phyloP scores from a whole-genome alignment of 169 alveolate genomes.

The Plasmodium cynomolgi region DNA sequence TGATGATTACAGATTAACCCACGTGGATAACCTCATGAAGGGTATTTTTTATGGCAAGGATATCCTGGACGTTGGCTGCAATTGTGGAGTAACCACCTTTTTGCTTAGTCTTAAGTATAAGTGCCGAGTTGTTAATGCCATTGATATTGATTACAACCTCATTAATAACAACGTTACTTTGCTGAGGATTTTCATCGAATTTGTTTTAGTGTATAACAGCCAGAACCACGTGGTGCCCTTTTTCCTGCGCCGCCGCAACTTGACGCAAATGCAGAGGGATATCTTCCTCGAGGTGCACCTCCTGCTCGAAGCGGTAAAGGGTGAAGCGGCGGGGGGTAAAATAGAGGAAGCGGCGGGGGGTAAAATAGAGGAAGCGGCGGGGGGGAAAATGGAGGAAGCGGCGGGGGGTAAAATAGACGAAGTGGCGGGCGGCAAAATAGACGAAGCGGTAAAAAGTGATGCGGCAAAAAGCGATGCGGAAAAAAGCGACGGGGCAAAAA shows the following conservation, averaged over 20 bases:
- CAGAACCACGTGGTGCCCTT: conserved; percentile 44
- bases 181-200: conserved; percentile 32
- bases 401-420: neutral
- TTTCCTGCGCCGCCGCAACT: conserved; percentile 1
- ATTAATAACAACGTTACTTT: conserved; percentile 27
- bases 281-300: conserved; percentile 17
- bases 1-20: conserved; percentile 36
- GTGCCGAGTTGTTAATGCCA: conserved; percentile 52
- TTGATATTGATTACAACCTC: conserved; percentile 40
- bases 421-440: neutral
- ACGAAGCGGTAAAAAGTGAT: neutral
- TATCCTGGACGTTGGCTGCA: conserved; percentile 64
- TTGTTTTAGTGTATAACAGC: conserved; percentile 27
- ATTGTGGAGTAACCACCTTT: conserved; percentile 42
- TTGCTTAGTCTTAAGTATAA: conserved; percentile 39
- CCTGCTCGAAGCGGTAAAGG: neutral
- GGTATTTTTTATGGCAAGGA: conserved; percentile 29
- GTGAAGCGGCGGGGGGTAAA: neutral
- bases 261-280: conserved; percentile 1
- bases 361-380: neutral
- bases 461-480: neutral
- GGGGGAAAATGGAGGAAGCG: neutral
- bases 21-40: conserved; percentile 13
- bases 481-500: too few species aligned
- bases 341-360: neutral